Evolutionary conservation across 805 yeast genomes (phyloP), one percentile per base, ranked within the genome.

Genomic region (Kuraishia borneana): DNA sequence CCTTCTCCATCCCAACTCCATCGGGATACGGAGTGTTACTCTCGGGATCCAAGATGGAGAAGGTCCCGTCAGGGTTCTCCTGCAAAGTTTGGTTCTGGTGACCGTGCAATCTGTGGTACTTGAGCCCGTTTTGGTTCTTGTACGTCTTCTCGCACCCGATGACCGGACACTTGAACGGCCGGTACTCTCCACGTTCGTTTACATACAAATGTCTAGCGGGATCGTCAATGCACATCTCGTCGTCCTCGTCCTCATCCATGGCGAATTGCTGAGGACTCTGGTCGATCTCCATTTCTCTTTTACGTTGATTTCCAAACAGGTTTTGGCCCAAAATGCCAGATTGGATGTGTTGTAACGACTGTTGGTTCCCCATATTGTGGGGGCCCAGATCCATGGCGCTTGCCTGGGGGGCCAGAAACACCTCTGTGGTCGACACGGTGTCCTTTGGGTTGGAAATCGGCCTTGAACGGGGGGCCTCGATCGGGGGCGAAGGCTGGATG

Each of bases 131-230:
- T 61, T 92, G 98, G 58, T 92, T 92, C 63, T 92, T 92, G 58
- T 92, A 92, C 20, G 89, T 88, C 65, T 92, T 92, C 47, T 88
- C 96, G 59, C 98, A 92, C 6, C 98, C 98, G 50, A 87, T 83
- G 30, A 92, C 98, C 1, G 97, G 98, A 62, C 98, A 92, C 55
- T 82, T 87, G 63, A 80, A 92, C 21, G 98, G 98, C 56, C 92
- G 79, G 54, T 85, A 83, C 46, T 88, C 96, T 38, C 83, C 88
- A 41, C 76, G 79, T 58, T 88, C 96, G 65, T 83, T 78, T 22
- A 88, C 95, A 52, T 92, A 89, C 39, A 89, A 61, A 52, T 88
- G 92, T 42, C 97, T 71, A 1, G 96, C 96, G 0, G 97, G 98
- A 56, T 92, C 96, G 58, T 89, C 96, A 33, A 92, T 88, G 56